These are phyloP conservation scores for Tuber calosporum DNA, from an alignment of 495 filamentous ascomycete species.

Conservation along the genomic window DNA sequence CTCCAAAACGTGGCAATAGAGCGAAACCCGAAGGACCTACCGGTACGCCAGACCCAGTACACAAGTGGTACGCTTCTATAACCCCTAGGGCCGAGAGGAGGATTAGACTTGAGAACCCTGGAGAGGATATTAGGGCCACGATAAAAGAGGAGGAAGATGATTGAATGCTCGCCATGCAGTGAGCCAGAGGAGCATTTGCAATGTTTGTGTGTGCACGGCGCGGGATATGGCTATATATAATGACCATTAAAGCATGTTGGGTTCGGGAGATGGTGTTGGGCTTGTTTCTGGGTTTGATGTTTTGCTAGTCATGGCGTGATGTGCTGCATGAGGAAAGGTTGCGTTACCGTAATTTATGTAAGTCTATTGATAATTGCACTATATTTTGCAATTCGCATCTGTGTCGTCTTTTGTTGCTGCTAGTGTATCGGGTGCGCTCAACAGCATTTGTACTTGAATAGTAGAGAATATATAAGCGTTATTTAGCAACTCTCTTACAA, in stretches of 20 bases:
- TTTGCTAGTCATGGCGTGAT: neutral
- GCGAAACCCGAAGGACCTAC: neutral
- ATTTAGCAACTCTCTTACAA: neutral
- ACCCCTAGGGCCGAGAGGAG: neutral
- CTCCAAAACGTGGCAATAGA: neutral
- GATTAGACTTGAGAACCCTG: neutral
- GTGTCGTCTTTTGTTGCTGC: neutral
- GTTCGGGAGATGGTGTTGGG: neutral
- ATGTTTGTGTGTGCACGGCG: neutral
- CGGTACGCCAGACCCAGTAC: neutral
- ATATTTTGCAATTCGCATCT: neutral
- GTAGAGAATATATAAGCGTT: neutral
- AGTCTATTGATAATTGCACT: neutral
- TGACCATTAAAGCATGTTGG: neutral
- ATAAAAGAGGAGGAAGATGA: neutral
- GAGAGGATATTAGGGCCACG: neutral
- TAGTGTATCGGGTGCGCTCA: neutral
- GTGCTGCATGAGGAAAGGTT: neutral
- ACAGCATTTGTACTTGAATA: neutral
- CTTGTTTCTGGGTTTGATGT: neutral
- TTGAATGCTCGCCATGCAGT: neutral
- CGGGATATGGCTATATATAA: neutral
- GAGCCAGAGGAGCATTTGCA: neutral
- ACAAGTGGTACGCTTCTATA: neutral
- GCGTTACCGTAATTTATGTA: neutral